These are phyloP conservation scores for Taiwanofungus camphoratus DNA, from an alignment of 1,284 basidiomycete species.

Conservation along the genomic window DNA sequence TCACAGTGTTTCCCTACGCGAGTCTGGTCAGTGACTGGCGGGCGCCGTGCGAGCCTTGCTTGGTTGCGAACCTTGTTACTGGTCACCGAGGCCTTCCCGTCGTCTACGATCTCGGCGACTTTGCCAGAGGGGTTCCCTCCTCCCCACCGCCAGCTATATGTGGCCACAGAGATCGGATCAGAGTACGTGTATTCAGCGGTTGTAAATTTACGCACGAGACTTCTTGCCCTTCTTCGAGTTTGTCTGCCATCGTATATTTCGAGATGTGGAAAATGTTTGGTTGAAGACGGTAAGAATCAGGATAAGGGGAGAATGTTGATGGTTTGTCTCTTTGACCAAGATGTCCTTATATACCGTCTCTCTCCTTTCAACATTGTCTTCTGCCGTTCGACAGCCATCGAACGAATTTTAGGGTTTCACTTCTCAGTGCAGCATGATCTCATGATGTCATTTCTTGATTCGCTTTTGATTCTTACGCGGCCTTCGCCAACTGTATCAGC, in stretches of 20 bases:
- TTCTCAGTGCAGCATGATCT: too few relatives aligned
- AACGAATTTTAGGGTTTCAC: too few relatives aligned
- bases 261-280: too few relatives aligned
- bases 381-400: too few relatives aligned
- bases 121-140: conserved; percentile 23
- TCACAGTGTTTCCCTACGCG: conserved; percentile 33
- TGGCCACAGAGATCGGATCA: neutral
- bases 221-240: conserved; percentile 25
- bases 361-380: too few relatives aligned
- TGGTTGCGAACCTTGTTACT: conserved; percentile 35
- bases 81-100: conserved; percentile 32
- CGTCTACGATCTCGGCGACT: conserved; percentile 29
- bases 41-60: neutral
- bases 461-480: too few relatives aligned
- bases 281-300: too few relatives aligned
- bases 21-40: neutral
- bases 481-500: too few relatives aligned
- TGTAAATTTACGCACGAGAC: conserved; percentile 22
- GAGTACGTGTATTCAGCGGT: neutral
- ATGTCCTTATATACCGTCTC: too few relatives aligned
- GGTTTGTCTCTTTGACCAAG: too few relatives aligned
- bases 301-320: too few relatives aligned
- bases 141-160: conserved; percentile 32
- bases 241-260: conserved; percentile 25
- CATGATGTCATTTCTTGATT: too few relatives aligned